Evolutionary conservation across 495 filamentous ascomycete species (phyloP).

Genomic region (Podospora didyma): DNA sequence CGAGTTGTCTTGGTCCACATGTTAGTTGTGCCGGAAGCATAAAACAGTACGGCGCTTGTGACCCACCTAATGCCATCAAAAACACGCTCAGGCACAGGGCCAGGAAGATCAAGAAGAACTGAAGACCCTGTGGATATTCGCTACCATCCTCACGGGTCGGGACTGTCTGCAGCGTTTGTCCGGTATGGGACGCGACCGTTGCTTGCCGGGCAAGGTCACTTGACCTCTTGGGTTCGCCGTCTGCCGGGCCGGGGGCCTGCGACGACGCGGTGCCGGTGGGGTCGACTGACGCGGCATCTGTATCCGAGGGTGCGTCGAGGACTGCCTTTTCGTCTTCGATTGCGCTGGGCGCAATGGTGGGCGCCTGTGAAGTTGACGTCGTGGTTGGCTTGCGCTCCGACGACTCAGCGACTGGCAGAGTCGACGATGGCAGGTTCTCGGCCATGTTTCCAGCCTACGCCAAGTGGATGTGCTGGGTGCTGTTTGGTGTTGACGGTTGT

Average conservation of each 20-base stretch:
- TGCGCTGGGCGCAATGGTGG: constrained; percentile 27
- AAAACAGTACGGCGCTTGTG: background rate
- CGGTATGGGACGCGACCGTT: constrained; percentile 26
- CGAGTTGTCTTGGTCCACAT: constrained; percentile 36
- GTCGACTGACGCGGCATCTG: constrained; percentile 7
- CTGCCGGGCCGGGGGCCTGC: background rate
- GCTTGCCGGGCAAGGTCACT: constrained; percentile 21
- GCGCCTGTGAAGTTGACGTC: constrained; percentile 21
- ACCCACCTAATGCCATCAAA: constrained; percentile 47
- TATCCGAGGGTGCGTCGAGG: constrained; percentile 14
- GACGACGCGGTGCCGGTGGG: constrained; percentile 1
- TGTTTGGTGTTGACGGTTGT: too few species aligned
- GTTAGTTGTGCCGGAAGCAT: background rate
- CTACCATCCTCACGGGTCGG: constrained; percentile 37
- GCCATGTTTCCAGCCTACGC: constrained; percentile 14
- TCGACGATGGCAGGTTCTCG: constrained; percentile 8
- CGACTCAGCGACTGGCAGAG: background rate
- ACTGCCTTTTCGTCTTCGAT: constrained; percentile 24
- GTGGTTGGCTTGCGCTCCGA: background rate
- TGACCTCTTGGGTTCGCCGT: background rate
- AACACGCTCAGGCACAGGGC: constrained; percentile 54
- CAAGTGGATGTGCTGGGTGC: background rate
- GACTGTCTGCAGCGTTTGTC: constrained; percentile 15
- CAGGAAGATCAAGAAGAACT: constrained; percentile 43
- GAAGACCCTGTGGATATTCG: constrained; percentile 46